Evolutionary conservation across 1,284 basidiomycete species (phyloP).

Genomic region (Ganoderma sp.): DNA sequence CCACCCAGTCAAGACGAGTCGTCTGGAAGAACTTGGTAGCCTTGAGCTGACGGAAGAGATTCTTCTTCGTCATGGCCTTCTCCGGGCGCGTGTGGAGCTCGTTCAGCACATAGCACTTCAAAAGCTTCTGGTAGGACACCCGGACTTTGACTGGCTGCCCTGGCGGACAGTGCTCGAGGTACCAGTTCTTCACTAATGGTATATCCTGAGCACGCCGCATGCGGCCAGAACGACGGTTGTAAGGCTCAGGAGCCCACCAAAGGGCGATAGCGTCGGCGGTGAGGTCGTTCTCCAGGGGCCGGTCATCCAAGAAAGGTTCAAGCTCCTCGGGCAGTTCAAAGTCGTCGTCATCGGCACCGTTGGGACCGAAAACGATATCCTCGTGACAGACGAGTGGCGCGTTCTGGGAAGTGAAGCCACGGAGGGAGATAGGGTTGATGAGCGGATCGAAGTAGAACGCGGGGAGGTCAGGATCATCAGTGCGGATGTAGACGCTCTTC

Average conservation of each 20-base stretch:
- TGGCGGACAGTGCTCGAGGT: constrained; percentile 97
- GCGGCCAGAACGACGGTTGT: constrained; percentile 89
- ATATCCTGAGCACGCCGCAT: constrained; percentile 96
- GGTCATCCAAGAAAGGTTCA: constrained; percentile 84
- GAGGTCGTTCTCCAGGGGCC: constrained; percentile 86
- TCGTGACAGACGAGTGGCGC: constrained; percentile 86
- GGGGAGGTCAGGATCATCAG: constrained; percentile 98
- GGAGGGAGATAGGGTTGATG: constrained; percentile 94
- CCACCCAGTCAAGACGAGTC: constrained; percentile 98
- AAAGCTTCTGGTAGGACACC: constrained; percentile 98
- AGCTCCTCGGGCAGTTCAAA: constrained; percentile 88
- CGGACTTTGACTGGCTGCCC: constrained; percentile 97
- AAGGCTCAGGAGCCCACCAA: constrained; percentile 99
- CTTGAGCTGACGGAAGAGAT: constrained; percentile 94
- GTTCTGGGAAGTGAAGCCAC: constrained; percentile 86
- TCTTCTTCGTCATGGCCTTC: constrained; percentile 98
- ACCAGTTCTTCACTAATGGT: constrained; percentile 97
- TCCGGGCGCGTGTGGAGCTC: constrained; percentile 88
- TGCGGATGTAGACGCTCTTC: constrained; percentile 98
- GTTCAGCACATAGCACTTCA: constrained; percentile 97
- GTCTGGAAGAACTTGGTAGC: constrained; percentile 99
- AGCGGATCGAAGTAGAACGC: constrained; percentile 99
- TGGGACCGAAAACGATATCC: constrained; percentile 88
- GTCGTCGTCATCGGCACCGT: constrained; percentile 84
- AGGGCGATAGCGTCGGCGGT: constrained; percentile 97